These are phyloP conservation scores for Rutstroemia sydowiana DNA, from an alignment of 2,329 filamentous ascomycete species.

Conservation along the genomic window DNA sequence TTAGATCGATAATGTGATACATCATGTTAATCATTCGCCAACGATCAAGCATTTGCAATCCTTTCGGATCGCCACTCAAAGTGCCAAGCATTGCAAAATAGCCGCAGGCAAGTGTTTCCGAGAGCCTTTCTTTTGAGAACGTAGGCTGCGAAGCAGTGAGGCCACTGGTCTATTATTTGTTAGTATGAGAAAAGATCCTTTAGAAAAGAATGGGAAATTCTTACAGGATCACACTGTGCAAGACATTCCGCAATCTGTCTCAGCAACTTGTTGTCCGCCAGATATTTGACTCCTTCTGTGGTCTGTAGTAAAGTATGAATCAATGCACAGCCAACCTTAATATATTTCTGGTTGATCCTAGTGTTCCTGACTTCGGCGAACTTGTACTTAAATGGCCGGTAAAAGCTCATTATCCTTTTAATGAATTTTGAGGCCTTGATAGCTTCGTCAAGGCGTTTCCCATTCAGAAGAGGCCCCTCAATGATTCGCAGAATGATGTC, in stretches of 20 bases:
- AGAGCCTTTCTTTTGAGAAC: conserved; percentile 78
- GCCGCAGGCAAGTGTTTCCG: conserved; percentile 80
- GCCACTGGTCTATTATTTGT: conserved; percentile 50
- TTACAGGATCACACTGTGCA: conserved; percentile 85
- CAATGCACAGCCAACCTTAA: conserved; percentile 80
- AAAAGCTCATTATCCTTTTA: conserved; percentile 89
- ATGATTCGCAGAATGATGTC: conserved; percentile 84
- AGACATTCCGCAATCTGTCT: conserved; percentile 93
- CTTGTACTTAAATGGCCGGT: conserved; percentile 91
- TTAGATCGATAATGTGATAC: conserved; percentile 93
- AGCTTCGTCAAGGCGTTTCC: conserved; percentile 88
- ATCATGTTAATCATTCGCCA: conserved; percentile 99
- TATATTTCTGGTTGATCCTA: conserved; percentile 88
- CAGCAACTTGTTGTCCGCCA: conserved; percentile 86
- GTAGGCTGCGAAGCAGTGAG: conserved; percentile 78
- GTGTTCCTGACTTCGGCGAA: conserved; percentile 89
- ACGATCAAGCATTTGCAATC: conserved; percentile 81
- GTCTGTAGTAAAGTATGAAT: conserved; percentile 83
- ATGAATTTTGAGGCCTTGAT: conserved; percentile 94
- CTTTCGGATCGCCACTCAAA: conserved; percentile 73
- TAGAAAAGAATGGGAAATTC: conserved; percentile 20
- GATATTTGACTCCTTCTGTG: conserved; percentile 72
- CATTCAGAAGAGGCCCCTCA: conserved; percentile 83
- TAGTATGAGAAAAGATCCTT: conserved; percentile 10
- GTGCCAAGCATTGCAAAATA: conserved; percentile 92